These are phyloP conservation scores for Orbilia oligospora DNA, from an alignment of 2,329 filamentous ascomycete genomes.

Conservation along the genomic window DNA sequence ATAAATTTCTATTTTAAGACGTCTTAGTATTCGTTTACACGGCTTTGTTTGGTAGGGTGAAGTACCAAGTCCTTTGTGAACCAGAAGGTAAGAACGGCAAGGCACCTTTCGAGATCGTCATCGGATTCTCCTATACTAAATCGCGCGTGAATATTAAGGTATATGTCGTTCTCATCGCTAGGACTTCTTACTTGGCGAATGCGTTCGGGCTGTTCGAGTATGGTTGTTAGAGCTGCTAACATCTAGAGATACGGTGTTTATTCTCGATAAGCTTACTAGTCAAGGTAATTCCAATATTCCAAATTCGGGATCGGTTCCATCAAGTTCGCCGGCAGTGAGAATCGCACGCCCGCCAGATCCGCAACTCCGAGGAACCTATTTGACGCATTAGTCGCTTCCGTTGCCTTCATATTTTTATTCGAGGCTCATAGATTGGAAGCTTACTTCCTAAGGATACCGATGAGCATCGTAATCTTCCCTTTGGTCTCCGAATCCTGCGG, in stretches of 20 bases:
- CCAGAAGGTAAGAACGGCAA: constrained; percentile 96
- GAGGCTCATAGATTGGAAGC: not conserved
- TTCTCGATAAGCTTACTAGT: constrained; percentile 73
- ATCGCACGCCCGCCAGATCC: constrained; percentile 94
- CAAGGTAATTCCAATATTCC: constrained; percentile 99
- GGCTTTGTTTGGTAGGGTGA: not conserved
- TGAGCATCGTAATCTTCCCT: constrained; percentile 43
- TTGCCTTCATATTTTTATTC: not conserved
- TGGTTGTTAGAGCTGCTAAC: constrained; percentile 7
- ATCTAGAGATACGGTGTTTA: constrained; percentile 73
- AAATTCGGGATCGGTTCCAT: constrained; percentile 96
- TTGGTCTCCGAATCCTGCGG: constrained; percentile 52
- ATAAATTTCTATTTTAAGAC: constrained; percentile 82
- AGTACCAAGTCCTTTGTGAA: constrained; percentile 91
- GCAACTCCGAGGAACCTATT: constrained; percentile 89
- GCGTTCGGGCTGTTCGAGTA: constrained; percentile 44
- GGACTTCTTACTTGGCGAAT: constrained; percentile 51
- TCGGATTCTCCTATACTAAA: constrained; percentile 86
- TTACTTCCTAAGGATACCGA: constrained; percentile 52
- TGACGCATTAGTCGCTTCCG: constrained; percentile 11
- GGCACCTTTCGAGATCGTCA: constrained; percentile 91
- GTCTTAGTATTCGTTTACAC: not conserved
- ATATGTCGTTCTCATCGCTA: not conserved
- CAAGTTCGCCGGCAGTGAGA: constrained; percentile 94
- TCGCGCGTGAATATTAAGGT: not conserved